A percentile compares a stretch with the other conserved stretches of the same genome.
phyloP scores from a whole-genome alignment of 2,329 filamentous ascomycete species.

The Neonectria faginata region DNA sequence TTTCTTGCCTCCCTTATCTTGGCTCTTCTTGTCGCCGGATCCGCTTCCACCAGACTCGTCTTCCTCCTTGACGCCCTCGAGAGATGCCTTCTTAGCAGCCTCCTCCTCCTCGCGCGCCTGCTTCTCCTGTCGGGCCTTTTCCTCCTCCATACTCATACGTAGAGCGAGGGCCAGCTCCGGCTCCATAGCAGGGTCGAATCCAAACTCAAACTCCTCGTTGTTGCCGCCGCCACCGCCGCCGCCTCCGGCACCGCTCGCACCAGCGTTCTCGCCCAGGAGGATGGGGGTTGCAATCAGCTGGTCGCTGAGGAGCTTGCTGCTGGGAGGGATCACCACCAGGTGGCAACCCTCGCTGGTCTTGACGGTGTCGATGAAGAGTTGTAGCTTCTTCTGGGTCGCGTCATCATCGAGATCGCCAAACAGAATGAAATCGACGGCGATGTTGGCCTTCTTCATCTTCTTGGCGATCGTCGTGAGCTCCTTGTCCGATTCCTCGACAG shows the following conservation, averaged over 20 bases:
- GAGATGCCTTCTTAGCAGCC: constrained; percentile 76
- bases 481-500: constrained; percentile 90
- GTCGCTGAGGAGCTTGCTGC: constrained; percentile 91
- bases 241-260: constrained; percentile 55
- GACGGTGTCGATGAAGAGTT: constrained; percentile 92
- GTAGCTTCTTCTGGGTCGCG: constrained; percentile 89
- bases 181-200: constrained; percentile 90
- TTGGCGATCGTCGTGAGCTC: constrained; percentile 89
- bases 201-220: constrained; percentile 77
- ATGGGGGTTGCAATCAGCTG: constrained; percentile 91
- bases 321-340: constrained; percentile 89
- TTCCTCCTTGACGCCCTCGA: constrained; percentile 87
- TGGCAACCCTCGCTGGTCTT: constrained; percentile 93
- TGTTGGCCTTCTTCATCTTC: constrained; percentile 98
- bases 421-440: constrained; percentile 92
- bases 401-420: constrained; percentile 95
- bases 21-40: constrained; percentile 80
- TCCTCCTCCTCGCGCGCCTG: constrained; percentile 81
- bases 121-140: constrained; percentile 93
- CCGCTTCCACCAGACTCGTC: constrained; percentile 66
- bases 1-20: constrained; percentile 72
- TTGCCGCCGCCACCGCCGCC: constrained; percentile 70
- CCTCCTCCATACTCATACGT: constrained; percentile 98
- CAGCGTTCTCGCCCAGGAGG: constrained; percentile 80
- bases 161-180: constrained; percentile 94